Conservation (phyloP, 2,329 filamentous ascomycete genomes). For the Aureobasidium sp. region DNA sequence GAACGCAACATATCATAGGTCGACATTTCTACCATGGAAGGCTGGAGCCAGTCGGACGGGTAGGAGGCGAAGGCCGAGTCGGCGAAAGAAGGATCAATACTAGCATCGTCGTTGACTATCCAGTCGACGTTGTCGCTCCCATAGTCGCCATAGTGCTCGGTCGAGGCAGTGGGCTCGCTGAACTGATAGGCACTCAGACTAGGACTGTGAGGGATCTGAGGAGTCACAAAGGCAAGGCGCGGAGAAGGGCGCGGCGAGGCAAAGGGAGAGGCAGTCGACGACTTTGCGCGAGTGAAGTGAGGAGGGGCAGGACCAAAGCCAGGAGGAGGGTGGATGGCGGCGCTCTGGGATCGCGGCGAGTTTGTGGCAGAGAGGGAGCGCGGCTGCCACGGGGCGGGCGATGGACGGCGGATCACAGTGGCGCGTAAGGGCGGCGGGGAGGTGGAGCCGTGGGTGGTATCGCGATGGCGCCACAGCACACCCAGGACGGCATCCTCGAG, state of each 20-base stretch:
- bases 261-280: conserved; percentile 76
- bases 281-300: conserved; percentile 66
- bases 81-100: conserved; percentile 68
- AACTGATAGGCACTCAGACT: conserved; percentile 94
- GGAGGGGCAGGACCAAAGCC: conserved; percentile 66
- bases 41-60: conserved; percentile 67
- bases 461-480: conserved; percentile 77
- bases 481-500: conserved; percentile 88
- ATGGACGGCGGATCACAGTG: conserved; percentile 80
- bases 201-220: conserved; percentile 86
- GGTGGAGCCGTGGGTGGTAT: conserved; percentile 47
- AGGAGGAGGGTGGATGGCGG: conserved; percentile 74
- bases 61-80: conserved; percentile 51
- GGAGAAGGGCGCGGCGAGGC: conserved; percentile 89
- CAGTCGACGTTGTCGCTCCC: conserved; percentile 94
- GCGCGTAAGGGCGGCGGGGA: conserved; percentile 81
- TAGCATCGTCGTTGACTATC: conserved; percentile 77
- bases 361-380: conserved; percentile 67
- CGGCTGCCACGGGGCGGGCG: conserved; percentile 86
- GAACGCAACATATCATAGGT: conserved; percentile 97
- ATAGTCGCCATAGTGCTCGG: conserved; percentile 82
- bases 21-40: conserved; percentile 78
- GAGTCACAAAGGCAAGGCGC: conserved; percentile 79
- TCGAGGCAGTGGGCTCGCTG: conserved; percentile 69
- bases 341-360: conserved; percentile 66